Evolutionary conservation across 1,139 yeast genomes (phyloP).

Genomic region (Wickerhamomyces sp.): DNA sequence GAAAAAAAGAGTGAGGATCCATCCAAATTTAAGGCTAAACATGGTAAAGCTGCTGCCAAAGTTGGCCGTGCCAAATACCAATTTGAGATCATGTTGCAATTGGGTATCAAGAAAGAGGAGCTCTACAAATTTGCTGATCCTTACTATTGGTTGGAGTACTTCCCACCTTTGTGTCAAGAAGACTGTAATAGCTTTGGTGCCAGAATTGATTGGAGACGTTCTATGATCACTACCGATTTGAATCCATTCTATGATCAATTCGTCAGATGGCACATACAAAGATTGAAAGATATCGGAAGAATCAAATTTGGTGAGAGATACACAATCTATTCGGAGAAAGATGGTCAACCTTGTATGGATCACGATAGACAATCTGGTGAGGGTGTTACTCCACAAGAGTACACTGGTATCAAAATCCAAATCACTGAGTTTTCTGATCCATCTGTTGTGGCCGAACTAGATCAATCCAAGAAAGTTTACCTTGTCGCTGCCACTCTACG

Average conservation of each 20-base stretch:
- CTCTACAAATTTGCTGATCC: slow-evolving; percentile 88
- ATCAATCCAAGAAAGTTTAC: slow-evolving; percentile 59
- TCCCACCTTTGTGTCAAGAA: slow-evolving; percentile 83
- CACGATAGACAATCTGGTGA: slow-evolving; percentile 98
- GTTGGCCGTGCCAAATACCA: slow-evolving; percentile 93
- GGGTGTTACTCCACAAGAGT: slow-evolving; percentile 96
- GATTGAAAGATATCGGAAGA: slow-evolving; percentile 79
- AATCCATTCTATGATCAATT: slow-evolving; percentile 95
- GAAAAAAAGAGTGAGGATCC: slow-evolving; percentile 58
- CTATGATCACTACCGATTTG: slow-evolving; percentile 90
- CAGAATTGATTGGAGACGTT: slow-evolving; percentile 98
- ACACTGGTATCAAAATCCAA: slow-evolving; percentile 85
- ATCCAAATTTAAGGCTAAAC: slow-evolving; percentile 87
- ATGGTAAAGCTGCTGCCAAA: slow-evolving; percentile 89
- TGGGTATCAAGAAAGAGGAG: slow-evolving; percentile 80
- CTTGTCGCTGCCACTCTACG: slow-evolving; percentile 96
- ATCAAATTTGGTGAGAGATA: slow-evolving; percentile 98
- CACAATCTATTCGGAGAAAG: slow-evolving; percentile 95
- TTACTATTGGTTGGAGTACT: slow-evolving; percentile 78
- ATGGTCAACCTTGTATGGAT: slow-evolving; percentile 99
- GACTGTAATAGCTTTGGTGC: slow-evolving; percentile 86
- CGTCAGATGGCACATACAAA: slow-evolving; percentile 94
- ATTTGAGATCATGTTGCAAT: slow-evolving; percentile 92
- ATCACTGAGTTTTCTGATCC: slow-evolving; percentile 44
- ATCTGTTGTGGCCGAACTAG: slow-evolving; percentile 48